Evolutionary conservation across 768 basidiomycete species (phyloP), one percentile per base, ranked within the genome.

Genomic region (Psilocybe azurescens): DNA sequence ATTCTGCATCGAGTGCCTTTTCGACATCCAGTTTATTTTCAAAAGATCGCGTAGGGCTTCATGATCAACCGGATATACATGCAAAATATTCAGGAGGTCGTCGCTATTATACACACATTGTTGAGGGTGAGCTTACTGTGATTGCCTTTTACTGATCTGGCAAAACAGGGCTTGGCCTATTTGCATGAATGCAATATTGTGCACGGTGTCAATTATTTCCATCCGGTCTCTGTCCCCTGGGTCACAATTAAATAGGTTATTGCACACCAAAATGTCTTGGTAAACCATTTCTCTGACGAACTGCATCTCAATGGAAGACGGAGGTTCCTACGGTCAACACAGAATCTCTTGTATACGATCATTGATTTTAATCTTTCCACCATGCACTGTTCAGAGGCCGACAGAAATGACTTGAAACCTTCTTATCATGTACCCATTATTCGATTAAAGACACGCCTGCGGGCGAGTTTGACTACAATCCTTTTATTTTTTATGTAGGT

Each of bases 381-480:
- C 33, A 60, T 65, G 33, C 57, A 67, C 10, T 66, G 69, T 14
- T 48, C 53, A 8, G 58, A 50, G n/a, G 6, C 30, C 13, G 36
- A 58, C 13, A 36, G 50, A 30, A n/a, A 4, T 30, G 30, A 32
- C 13, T 24, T 48, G 51, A 18, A 41, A 58, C n/a, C 69, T 51
- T 56, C 64, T 52, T 51, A 67, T 69, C 18, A n/a, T 11, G 32
- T 8, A 56, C 50, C 24, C 49, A 52, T 30, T 56, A 49, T 8
- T 18, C 24, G 29, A 49, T 44, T 2, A 16, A 41, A 3, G 63
- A 64, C 49, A 61, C 67, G 2, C 9, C 13, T 5, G 65, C 71
- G 51, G 72, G 71, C 3, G 68, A 71, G 53, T 61, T 64, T 33
- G 66, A 69, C 32, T 72, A 67, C 55, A 53, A 73, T 41, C 72